Evolutionary conservation across 306 rosid species (phyloP), one percentile per base, ranked within the genome.

Genomic region (Mimosa bimucronata): DNA sequence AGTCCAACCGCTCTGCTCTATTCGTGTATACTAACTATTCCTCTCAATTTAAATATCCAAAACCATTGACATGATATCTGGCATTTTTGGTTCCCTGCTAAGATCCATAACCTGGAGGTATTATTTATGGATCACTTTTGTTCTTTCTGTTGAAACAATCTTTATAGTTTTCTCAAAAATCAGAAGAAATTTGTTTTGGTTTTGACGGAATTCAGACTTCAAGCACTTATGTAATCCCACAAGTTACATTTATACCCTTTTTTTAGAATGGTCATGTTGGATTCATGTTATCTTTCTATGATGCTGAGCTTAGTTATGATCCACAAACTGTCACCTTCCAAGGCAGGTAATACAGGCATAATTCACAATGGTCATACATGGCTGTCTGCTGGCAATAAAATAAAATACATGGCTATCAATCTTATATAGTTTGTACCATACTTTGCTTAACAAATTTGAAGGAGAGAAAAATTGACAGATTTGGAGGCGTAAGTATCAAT

Each of bases 61-160:
- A n/a, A n/a, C n/a, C n/a, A n/a, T n/a, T 94, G 97, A 77, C 92
- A 60, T 89, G 92, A 91, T 94, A 89, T 85, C 95, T 92, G 79
- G 94, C 98, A 53, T 46, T 92, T 92, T 76, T 85, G 88, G 84
- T 94, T 94, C 75, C 98, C 98, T 34, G 98, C 96, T 72, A 97
- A 94, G 75, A 94, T 92, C 81, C 92, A 92, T 82, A 94, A 94
- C 87, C 95, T 97, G 1, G 97, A 94, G 98, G 97, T 94, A 86
- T 73, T 58, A 88, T 60, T 71, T 31, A 31, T 42, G 50, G 37
- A 77, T 18, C 73, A 77, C 25, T 72, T 79, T 69, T 40, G 11
- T 26, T 0, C 60, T 34, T 62, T 29, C 7, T 23, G 26, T 75
- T 65, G 44, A 42, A 80, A 66, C 57, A 50, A 50, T 1, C 34